Percentiles rank a stretch among this genome's conserved stretches.
Conservation (phyloP, 495 filamentous ascomycete species). For the Aspergillus affinis region DNA sequence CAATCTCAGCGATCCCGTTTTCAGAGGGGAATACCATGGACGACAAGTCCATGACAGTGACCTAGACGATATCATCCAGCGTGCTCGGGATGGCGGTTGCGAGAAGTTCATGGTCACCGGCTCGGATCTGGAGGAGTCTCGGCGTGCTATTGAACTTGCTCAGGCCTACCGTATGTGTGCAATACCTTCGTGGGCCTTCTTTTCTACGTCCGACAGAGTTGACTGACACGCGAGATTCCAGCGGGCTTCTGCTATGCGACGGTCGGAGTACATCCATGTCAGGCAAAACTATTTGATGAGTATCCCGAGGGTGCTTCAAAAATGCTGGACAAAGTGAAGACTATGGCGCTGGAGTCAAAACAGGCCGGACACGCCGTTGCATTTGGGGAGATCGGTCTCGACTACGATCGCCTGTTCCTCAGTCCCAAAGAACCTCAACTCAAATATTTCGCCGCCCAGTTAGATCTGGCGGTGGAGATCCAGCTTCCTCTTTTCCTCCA, state of each 20-base stretch:
- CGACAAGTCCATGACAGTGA: slow-evolving; percentile 79
- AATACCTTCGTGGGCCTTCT: background rate
- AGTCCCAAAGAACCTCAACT: slow-evolving; percentile 74
- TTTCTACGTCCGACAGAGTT: background rate
- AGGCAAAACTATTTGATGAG: slow-evolving; percentile 63
- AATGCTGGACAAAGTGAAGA: slow-evolving; percentile 60
- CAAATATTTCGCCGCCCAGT: slow-evolving; percentile 79
- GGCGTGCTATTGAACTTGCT: slow-evolving; percentile 71
- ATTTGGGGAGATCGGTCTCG: slow-evolving; percentile 93
- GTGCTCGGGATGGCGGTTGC: slow-evolving; percentile 75
- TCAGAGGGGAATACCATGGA: slow-evolving; percentile 78
- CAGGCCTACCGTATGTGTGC: slow-evolving; percentile 66
- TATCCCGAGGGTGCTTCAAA: slow-evolving; percentile 55
- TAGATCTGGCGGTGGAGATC: slow-evolving; percentile 72
- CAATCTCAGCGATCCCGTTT: slow-evolving; percentile 89
- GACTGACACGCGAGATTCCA: slow-evolving; percentile 27
- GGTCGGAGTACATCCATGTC: slow-evolving; percentile 91
- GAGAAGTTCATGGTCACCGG: slow-evolving; percentile 91
- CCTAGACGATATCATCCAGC: slow-evolving; percentile 68
- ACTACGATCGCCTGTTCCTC: slow-evolving; percentile 88
- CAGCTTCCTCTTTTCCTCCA: slow-evolving; percentile 88
- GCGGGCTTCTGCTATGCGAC: slow-evolving; percentile 83
- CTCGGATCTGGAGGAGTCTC: slow-evolving; percentile 77
- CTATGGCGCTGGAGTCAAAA: slow-evolving; percentile 51
- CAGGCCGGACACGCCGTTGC: slow-evolving; percentile 61